Evolutionary conservation across 441 rosid genomes (phyloP).

Genomic region (Codiaeum variegatum): DNA sequence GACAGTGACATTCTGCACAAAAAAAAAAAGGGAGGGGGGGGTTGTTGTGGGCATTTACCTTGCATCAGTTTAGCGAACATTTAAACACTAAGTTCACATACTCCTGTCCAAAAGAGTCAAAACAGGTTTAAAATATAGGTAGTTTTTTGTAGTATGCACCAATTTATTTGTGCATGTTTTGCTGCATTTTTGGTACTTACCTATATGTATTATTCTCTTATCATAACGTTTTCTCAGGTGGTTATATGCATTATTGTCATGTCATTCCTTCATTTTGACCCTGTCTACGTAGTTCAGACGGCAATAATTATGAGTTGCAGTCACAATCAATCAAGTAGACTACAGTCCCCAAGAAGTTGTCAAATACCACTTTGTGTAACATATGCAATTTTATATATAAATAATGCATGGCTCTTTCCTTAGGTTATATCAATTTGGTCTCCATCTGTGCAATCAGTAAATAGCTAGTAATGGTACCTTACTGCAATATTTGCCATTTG

Average conservation of each 20-base stretch:
- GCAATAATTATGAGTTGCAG: not conserved
- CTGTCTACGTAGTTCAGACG: slow-evolving; percentile 14
- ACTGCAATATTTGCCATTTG: not conserved
- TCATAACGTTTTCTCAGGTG: not conserved
- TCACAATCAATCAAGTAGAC: slow-evolving; percentile 8
- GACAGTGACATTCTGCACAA: slow-evolving; percentile 4
- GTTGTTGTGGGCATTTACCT: not conserved
- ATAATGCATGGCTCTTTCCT: slow-evolving; percentile 5
- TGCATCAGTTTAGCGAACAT: not conserved
- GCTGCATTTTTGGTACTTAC: slow-evolving; percentile 11
- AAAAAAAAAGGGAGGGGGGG: not conserved
- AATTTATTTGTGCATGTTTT: slow-evolving; percentile 21
- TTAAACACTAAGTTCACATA: slow-evolving; percentile 6
- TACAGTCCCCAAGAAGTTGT: slow-evolving; percentile 5
- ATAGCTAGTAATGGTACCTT: slow-evolving; percentile 28
- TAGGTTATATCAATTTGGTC: slow-evolving; percentile 1
- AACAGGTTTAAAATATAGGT: not conserved
- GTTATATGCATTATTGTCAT: not conserved
- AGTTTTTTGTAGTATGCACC: slow-evolving; percentile 15
- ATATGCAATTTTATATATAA: not conserved
- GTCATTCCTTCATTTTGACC: slow-evolving; percentile 9
- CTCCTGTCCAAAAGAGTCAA: slow-evolving; percentile 4
- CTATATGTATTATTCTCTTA: not conserved
- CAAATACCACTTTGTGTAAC: not conserved
- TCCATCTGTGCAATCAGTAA: slow-evolving; percentile 8